A percentile compares a stretch with the other conserved stretches of the same genome.
These are phyloP conservation scores for Leccinum sublutescens DNA, from an alignment of 768 basidiomycete species.

Conservation along the genomic window DNA sequence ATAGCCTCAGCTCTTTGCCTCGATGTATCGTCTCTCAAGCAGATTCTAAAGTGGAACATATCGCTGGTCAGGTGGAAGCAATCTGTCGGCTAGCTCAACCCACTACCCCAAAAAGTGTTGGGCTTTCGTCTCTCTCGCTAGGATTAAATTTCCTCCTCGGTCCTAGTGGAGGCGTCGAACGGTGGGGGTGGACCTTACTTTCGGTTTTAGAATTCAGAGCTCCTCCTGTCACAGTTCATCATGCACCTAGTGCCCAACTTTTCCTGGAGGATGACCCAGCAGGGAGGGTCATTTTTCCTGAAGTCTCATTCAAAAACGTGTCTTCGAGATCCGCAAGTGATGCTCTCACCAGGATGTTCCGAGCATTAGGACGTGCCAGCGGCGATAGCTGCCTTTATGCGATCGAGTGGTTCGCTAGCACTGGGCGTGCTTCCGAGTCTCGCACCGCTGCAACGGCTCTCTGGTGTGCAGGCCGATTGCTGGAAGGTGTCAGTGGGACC, in stretches of 20 bases:
- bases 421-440: conserved; percentile 45
- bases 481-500: conserved; percentile 67
- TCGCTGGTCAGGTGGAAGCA: conserved; percentile 65
- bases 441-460: conserved; percentile 63
- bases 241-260: conserved; percentile 49
- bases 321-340: conserved; percentile 49
- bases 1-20: conserved; percentile 69
- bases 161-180: conserved; percentile 79
- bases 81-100: conserved; percentile 51
- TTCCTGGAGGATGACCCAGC: conserved; percentile 52
- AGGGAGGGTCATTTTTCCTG: conserved; percentile 51
- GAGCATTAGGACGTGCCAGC: conserved; percentile 63
- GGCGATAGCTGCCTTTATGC: conserved; percentile 71
- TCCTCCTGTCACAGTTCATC: conserved; percentile 48
- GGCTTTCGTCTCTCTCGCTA: conserved; percentile 45
- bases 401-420: conserved; percentile 77
- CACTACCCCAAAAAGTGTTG: conserved; percentile 13
- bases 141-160: conserved; percentile 69
- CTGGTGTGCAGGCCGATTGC: conserved; percentile 77
- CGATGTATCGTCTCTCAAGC: conserved; percentile 66
- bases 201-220: conserved; percentile 72
- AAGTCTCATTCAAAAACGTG: conserved; percentile 54
- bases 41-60: conserved; percentile 72
- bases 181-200: conserved; percentile 89
- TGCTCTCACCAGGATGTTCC: conserved; percentile 70